phyloP scores from a whole-genome alignment of 345 rosid genomes.

The Lagerstroemia speciosa region DNA sequence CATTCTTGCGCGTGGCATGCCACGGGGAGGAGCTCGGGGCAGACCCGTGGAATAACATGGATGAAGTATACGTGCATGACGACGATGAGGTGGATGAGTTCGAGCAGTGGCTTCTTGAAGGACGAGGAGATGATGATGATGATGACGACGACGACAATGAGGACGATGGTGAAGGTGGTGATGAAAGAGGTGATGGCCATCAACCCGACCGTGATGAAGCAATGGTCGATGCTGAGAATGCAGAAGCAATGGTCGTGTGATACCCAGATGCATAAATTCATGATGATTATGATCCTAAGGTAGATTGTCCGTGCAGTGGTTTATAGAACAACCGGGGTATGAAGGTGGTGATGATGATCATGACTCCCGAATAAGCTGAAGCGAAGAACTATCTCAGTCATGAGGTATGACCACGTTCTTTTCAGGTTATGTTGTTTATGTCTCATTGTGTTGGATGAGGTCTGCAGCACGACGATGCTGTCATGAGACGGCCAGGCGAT shows the following conservation, averaged over 20 bases:
- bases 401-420: not conserved
- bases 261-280: not conserved
- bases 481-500: no score
- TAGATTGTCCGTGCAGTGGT: not conserved
- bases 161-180: conserved; percentile 5
- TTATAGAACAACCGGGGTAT: not conserved
- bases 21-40: conserved; percentile 71
- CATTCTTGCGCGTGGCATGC: conserved; percentile 52
- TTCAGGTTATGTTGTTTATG: not conserved
- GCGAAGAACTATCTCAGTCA: not conserved
- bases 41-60: conserved; percentile 48
- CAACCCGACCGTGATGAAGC: not conserved
- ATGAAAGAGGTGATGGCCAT: conserved; percentile 5
- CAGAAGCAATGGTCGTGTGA: conserved; percentile 8
- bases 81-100: conserved; percentile 46
- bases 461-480: not conserved
- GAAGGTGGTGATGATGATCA: not conserved
- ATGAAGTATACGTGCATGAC: conserved; percentile 36
- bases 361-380: not conserved
- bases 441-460: not conserved
- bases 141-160: conserved; percentile 22
- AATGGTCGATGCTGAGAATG: conserved; percentile 1
- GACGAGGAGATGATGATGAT: conserved; percentile 23
- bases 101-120: conserved; percentile 44
- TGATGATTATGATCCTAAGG: not conserved